Evolutionary conservation across 2,329 filamentous ascomycete species (phyloP).

Genomic region (Epichloe brachyelytri): DNA sequence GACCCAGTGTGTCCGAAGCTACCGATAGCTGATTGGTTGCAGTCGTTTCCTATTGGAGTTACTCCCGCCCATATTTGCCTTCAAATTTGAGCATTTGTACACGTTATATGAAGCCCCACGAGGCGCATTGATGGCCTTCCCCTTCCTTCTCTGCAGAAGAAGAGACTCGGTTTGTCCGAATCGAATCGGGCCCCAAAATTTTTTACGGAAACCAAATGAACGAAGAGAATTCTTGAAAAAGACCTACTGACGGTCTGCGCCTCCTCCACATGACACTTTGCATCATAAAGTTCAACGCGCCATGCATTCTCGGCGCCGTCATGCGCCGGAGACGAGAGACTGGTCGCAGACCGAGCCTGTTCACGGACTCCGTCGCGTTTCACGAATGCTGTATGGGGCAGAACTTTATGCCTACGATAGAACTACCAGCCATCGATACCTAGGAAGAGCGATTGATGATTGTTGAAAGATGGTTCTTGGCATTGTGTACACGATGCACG

Average conservation of each 20-base stretch:
- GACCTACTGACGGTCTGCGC: conserved; percentile 35
- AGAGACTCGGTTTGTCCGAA: too few relatives aligned
- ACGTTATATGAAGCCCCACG: background rate
- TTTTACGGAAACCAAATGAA: too few relatives aligned
- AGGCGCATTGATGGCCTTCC: conserved; percentile 1
- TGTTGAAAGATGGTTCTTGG: background rate
- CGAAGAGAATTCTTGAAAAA: too few relatives aligned
- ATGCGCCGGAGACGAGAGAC: background rate
- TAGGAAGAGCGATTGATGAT: background rate
- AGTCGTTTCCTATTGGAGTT: background rate
- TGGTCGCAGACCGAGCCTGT: background rate
- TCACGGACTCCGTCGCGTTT: background rate
- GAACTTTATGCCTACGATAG: background rate
- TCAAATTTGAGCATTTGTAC: background rate
- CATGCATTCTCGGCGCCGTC: conserved; percentile 1
- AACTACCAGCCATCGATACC: background rate
- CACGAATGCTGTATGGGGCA: background rate
- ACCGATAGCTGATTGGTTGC: background rate
- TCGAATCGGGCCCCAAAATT: too few relatives aligned
- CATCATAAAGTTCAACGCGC: background rate
- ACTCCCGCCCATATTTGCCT: background rate
- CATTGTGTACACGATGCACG: background rate
- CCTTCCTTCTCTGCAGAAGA: background rate
- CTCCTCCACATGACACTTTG: conserved; percentile 1
- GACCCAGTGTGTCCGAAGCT: background rate